Conservation (phyloP, 2,329 filamentous ascomycete genomes). For the Colletotrichum sp. region DNA sequence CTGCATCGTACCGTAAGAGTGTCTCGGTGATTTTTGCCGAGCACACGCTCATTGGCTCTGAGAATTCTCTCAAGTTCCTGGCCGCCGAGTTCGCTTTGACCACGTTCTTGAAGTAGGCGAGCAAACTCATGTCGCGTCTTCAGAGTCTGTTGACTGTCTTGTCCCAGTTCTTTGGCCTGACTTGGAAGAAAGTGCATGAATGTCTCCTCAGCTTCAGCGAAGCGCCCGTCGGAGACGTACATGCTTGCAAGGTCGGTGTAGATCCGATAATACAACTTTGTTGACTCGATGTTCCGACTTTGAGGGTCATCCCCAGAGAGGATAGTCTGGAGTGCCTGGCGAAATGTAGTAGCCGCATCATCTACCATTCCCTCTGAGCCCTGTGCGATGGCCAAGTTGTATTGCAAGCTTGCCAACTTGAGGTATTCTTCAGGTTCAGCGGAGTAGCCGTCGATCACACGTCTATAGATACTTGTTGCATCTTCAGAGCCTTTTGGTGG, state of each 20-base stretch:
- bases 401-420: neutral
- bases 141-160: neutral
- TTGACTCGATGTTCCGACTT: fast-evolving
- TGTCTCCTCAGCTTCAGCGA: neutral
- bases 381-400: neutral
- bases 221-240: neutral
- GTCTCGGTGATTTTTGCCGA: neutral
- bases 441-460: neutral
- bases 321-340: neutral
- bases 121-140: neutral
- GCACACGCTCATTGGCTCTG: neutral
- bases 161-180: neutral
- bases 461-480: neutral
- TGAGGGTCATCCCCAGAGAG: neutral
- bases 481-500: neutral
- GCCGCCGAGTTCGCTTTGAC: neutral
- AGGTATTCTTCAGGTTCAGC: neutral
- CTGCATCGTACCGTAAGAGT: neutral
- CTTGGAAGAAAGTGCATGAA: neutral
- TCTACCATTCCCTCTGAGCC: neutral
- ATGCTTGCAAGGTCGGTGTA: neutral
- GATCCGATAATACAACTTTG: neutral
- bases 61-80: neutral
- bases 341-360: neutral
- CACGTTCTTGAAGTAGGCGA: neutral